phyloP scores from a whole-genome alignment of 352 stramenopile genomes.

The Detonula confervacea region DNA sequence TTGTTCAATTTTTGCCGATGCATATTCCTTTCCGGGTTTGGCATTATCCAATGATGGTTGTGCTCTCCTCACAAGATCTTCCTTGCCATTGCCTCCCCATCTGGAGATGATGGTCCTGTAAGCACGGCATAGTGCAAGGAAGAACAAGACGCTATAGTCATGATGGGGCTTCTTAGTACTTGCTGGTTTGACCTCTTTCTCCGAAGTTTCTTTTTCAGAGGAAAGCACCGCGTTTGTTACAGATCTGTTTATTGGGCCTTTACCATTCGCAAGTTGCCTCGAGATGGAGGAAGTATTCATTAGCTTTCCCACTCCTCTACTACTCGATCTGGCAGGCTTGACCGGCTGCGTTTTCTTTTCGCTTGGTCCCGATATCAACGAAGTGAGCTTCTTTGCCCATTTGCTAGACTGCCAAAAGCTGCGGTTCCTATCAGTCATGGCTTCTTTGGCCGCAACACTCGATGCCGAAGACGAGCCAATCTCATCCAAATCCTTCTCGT shows the following conservation, averaged over 20 bases:
- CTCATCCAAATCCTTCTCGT: constrained; percentile 73
- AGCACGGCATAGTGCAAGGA: constrained; percentile 44
- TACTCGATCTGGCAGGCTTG: constrained; percentile 24
- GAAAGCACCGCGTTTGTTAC: constrained; percentile 38
- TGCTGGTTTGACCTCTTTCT: constrained; percentile 1
- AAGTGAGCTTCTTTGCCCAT: constrained; percentile 73
- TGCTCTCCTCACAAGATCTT: constrained; percentile 63
- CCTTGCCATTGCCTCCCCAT: constrained; percentile 74
- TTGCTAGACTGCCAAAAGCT: constrained; percentile 78
- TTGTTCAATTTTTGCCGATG: constrained; percentile 59
- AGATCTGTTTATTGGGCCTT: constrained; percentile 35
- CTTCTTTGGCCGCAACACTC: constrained; percentile 77
- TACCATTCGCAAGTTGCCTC: constrained; percentile 63
- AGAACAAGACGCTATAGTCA: constrained; percentile 46
- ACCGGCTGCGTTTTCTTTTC: constrained; percentile 34
- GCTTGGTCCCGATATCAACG: constrained; percentile 32
- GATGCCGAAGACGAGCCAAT: constrained; percentile 52
- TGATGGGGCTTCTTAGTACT: constrained; percentile 29
- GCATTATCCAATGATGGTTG: constrained; percentile 27
- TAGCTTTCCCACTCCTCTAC: constrained; percentile 46
- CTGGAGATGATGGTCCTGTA: constrained; percentile 78
- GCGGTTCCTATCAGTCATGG: constrained; percentile 70
- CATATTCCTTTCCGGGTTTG: constrained; percentile 40
- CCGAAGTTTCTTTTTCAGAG: constrained; percentile 14
- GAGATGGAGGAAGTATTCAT: constrained; percentile 75